These are phyloP conservation scores for Neurospora sp. DNA, from an alignment of 495 filamentous ascomycete species.

Conservation along the genomic window DNA sequence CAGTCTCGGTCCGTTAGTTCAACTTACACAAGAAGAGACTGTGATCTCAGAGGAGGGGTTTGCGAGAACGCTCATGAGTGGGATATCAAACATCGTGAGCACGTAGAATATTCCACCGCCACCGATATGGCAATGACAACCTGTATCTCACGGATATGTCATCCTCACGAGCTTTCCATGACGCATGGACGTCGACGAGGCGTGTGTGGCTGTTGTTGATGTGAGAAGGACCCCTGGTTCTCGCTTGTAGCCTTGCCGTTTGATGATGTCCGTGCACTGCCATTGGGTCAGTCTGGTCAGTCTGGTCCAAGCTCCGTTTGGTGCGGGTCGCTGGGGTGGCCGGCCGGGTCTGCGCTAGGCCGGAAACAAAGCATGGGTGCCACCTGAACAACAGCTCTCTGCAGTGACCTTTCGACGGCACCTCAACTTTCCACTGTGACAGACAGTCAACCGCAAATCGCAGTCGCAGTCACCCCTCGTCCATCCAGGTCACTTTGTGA, in stretches of 20 bases:
- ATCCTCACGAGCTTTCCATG: background rate
- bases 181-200: background rate
- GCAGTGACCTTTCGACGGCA: background rate
- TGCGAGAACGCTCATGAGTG: background rate
- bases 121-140: background rate
- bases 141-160: background rate
- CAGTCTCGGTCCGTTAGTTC: background rate
- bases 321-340: background rate
- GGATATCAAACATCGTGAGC: background rate
- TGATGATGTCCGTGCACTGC: background rate
- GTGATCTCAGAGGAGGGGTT: background rate
- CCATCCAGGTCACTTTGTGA: background rate
- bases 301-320: background rate
- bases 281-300: background rate
- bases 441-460: background rate
- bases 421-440: background rate
- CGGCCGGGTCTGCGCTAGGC: background rate
- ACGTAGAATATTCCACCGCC: background rate
- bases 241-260: background rate
- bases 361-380: background rate
- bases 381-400: background rate
- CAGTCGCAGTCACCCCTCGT: background rate
- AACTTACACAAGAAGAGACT: background rate
- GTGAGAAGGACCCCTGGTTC: background rate
- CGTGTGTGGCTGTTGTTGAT: background rate